Evolutionary conservation across 768 basidiomycete species (phyloP), one percentile per base, ranked within the genome.

Genomic region (Symmetrospora coprosmae): DNA sequence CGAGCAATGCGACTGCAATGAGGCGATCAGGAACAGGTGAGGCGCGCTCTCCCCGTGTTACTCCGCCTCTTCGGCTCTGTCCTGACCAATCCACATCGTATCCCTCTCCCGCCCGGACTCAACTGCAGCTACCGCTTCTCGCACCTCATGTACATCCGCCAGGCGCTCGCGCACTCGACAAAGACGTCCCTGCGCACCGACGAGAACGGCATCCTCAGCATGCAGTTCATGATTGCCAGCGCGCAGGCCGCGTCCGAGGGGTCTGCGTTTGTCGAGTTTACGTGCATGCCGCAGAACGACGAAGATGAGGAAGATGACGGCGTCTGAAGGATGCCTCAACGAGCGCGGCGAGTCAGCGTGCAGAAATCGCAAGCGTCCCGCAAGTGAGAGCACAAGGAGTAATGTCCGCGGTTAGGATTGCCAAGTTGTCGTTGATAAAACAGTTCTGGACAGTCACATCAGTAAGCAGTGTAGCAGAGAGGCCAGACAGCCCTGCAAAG

Each of bases 141-240:
- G n/a, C 86, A 88, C 67, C 82, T 97, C 51, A 71, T 79, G 13
- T 78, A 81, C 41, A 80, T 85, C 1, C 71, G 82, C 41, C 78
- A 82, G 1, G 90, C 91, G 7, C 72, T 96, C 50, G 82, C 86
- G 61, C 82, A 77, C 56, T 90, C 88, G 0, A 81, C 82, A 23
- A 94, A 94, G 69, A 86, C 90, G 1, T 91, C 88, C 0, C 72
- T 97, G 41, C 79, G 89, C 33, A 88, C 94, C 21, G 86, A 91
- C 66, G 76, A 78, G 21, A 79, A 81, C 51, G 92, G 92, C 0
- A 72, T 90, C 41, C 74, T 96, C 35, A 87, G 86, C 67, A 73
- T 96, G 61, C 92, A 97, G 67, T 86, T 94, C 72, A 77, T 94
- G 65, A 89, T 94, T 78, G 83, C 78, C 76, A 73, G 48, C 74